A percentile compares a stretch with the other conserved stretches of the same genome.
Conservation (phyloP, 441 rosid genomes). For the Melianthus villosus region DNA sequence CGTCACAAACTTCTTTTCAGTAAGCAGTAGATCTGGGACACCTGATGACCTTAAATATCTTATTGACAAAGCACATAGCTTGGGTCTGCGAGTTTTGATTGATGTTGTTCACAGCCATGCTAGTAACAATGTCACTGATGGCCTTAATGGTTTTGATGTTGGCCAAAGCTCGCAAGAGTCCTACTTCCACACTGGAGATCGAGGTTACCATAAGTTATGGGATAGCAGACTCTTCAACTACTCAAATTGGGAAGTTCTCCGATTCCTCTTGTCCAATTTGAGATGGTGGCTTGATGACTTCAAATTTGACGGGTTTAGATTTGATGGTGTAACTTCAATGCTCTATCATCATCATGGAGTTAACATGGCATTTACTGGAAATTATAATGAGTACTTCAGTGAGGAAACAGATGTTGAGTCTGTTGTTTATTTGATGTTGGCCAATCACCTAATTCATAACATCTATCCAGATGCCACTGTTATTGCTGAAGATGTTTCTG, state of each 20-base stretch:
- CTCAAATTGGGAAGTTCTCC: constrained; percentile 81
- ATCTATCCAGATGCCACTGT: constrained; percentile 58
- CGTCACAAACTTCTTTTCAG: constrained; percentile 66
- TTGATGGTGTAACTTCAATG: constrained; percentile 81
- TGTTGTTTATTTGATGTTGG: constrained; percentile 68
- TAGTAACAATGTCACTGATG: constrained; percentile 63
- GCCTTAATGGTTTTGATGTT: constrained; percentile 74
- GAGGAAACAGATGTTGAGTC: constrained; percentile 69
- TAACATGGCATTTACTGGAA: constrained; percentile 48
- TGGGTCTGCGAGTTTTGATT: constrained; percentile 56
- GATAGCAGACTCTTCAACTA: constrained; percentile 73
- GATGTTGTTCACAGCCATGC: constrained; percentile 78
- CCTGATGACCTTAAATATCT: constrained; percentile 79
- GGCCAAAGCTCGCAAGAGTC: constrained; percentile 65
- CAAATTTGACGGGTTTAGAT: constrained; percentile 65
- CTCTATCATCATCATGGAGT: constrained; percentile 74
- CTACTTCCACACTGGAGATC: constrained; percentile 61
- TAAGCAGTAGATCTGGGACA: constrained; percentile 68
- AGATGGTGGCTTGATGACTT: constrained; percentile 82
- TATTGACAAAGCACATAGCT: constrained; percentile 72
- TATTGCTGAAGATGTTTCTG: constrained; percentile 81
- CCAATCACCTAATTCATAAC: constrained; percentile 43
- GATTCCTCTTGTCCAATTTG: constrained; percentile 65
- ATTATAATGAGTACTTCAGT: constrained; percentile 54
- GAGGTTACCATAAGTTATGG: constrained; percentile 66